Evolutionary conservation across 1,284 basidiomycete species (phyloP).

Genomic region (Rhodotorula sp.): DNA sequence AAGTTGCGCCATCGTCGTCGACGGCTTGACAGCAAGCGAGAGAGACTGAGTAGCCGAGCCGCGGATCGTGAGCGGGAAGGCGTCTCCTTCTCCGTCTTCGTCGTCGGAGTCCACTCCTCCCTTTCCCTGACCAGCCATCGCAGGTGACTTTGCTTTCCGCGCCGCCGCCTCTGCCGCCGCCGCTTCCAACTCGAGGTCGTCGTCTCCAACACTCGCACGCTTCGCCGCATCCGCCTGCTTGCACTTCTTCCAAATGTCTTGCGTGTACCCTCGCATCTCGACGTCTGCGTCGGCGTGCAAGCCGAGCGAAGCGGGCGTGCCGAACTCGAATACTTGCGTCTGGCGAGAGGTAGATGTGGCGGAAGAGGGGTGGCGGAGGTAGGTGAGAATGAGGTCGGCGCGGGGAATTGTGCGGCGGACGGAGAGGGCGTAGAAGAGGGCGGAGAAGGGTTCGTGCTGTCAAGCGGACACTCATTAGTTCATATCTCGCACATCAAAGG

Average conservation of each 20-base stretch:
- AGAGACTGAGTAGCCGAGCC: conserved; percentile 19
- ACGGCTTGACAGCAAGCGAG: conserved; percentile 24
- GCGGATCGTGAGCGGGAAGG: conserved; percentile 31
- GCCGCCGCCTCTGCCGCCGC: neutral
- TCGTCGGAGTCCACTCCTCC: neutral
- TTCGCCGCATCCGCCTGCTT: neutral
- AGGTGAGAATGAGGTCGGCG: conserved; percentile 20
- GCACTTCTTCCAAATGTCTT: conserved; percentile 11
- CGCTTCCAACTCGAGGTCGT: neutral
- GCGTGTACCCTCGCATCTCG: conserved; percentile 10
- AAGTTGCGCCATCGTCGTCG: conserved; percentile 18
- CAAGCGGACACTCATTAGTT: neutral
- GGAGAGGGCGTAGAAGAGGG: conserved; percentile 20
- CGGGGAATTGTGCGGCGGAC: neutral
- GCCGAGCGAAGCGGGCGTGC: conserved; percentile 22
- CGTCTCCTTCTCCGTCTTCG: neutral
- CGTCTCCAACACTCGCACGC: neutral
- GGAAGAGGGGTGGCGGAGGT: neutral
- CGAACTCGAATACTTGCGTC: conserved; percentile 24
- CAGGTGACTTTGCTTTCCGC: neutral
- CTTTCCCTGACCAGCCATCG: neutral
- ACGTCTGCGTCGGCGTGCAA: neutral
- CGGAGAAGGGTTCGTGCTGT: conserved; percentile 22
- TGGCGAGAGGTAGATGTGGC: neutral
- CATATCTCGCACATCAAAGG: neutral